Percentiles rank a stretch among this genome's conserved stretches.
Evolutionary conservation across 2,329 filamentous ascomycete genomes (phyloP).

Genomic region (Trichoderma koningii): DNA sequence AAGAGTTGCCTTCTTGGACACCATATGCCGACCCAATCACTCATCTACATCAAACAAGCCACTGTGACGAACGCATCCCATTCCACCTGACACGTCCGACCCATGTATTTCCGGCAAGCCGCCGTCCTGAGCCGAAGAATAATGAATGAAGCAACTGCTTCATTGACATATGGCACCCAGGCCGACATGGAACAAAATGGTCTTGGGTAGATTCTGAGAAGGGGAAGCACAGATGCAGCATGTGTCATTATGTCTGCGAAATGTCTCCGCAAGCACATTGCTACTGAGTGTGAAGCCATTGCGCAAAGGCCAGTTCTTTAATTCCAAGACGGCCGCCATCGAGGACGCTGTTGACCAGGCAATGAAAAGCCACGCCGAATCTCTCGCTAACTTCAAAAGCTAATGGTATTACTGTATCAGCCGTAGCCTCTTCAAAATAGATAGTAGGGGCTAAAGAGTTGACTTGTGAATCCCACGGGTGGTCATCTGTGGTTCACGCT

Average conservation of each 20-base stretch:
- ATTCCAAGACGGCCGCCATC: not conserved
- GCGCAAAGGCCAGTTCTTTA: constrained; percentile 3
- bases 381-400: not conserved
- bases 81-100: not conserved
- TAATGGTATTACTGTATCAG: no score
- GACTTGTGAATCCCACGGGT: not conserved
- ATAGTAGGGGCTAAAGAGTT: not conserved
- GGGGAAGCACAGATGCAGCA: not conserved
- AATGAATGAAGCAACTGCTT: not conserved
- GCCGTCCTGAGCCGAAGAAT: not conserved
- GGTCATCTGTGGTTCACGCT: constrained; percentile 6
- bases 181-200: not conserved
- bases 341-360: not conserved
- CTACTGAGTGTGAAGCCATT: not conserved
- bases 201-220: not conserved
- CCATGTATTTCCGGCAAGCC: not conserved
- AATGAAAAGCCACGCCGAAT: not conserved
- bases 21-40: not conserved
- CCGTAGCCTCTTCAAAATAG: not conserved
- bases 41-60: not conserved
- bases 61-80: not conserved
- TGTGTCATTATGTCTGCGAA: not conserved
- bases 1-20: not conserved
- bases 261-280: constrained; percentile 5
- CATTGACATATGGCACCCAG: not conserved